phyloP scores from a whole-genome alignment of 1,284 basidiomycete genomes.

The Ceratobasidium sp. region DNA sequence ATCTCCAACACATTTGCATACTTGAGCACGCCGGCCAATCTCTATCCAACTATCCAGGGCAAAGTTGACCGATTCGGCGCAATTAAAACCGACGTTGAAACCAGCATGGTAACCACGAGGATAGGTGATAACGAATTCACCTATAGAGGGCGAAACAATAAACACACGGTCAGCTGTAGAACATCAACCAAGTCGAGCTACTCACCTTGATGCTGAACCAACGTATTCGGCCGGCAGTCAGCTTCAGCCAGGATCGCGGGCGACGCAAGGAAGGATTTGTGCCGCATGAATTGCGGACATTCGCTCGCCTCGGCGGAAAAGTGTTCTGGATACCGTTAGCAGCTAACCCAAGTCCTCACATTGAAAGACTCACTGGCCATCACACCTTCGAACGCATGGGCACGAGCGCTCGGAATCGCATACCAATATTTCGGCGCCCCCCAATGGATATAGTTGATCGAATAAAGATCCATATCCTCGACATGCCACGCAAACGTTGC shows the following conservation, averaged over 20 bases:
- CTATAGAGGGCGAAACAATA: conserved; percentile 59
- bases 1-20: conserved; percentile 85
- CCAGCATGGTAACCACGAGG: conserved; percentile 96
- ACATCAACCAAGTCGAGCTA: not conserved
- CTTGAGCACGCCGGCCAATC: conserved; percentile 84
- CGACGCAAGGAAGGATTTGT: conserved; percentile 96
- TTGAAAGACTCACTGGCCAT: conserved; percentile 75
- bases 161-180: not conserved
- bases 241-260: conserved; percentile 85
- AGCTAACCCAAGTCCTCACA: conserved; percentile 15
- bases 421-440: conserved; percentile 98
- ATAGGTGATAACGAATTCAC: conserved; percentile 97
- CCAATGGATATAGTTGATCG: conserved; percentile 99
- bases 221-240: conserved; percentile 88
- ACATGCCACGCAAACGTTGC: conserved; percentile 99
- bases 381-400: conserved; percentile 80
- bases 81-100: conserved; percentile 98
- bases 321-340: conserved; percentile 70
- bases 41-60: conserved; percentile 96
- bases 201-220: conserved; percentile 81
- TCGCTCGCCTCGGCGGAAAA: conserved; percentile 87
- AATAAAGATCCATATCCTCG: conserved; percentile 97
- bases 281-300: conserved; percentile 95
- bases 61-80: conserved; percentile 98
- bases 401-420: conserved; percentile 89